A percentile compares a stretch with the other conserved stretches of the same genome.
Evolutionary conservation across 768 basidiomycete genomes (phyloP).

Genomic region (Hericium coralloides): DNA sequence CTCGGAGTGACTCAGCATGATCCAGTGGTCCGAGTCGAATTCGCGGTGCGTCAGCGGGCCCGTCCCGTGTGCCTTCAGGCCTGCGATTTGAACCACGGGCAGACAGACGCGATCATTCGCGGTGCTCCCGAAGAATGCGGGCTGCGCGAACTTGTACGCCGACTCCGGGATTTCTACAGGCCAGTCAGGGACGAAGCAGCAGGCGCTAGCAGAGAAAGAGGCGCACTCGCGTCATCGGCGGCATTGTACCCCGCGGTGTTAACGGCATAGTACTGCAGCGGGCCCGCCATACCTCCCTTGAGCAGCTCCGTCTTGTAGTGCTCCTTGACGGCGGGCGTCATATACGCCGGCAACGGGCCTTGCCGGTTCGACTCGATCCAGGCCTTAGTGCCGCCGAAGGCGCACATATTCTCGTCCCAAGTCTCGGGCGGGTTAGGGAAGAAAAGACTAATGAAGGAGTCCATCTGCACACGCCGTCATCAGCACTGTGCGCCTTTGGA

Average conservation of each 20-base stretch:
- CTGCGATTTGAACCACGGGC: conserved; percentile 15
- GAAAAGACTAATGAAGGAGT: conserved; percentile 29
- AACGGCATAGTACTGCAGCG: conserved; percentile 28
- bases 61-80: conserved; percentile 20
- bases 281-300: conserved; percentile 23
- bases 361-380: conserved; percentile 2
- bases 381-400: conserved; percentile 26
- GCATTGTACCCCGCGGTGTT: conserved; percentile 15
- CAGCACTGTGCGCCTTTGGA: no score
- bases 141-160: conserved; percentile 22
- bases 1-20: conserved; percentile 24
- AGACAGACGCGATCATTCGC: conserved; percentile 27
- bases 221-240: conserved; percentile 27
- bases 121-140: conserved; percentile 28
- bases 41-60: conserved; percentile 22
- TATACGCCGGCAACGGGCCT: neutral
- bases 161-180: neutral
- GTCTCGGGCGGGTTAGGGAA: conserved; percentile 26
- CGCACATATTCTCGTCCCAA: conserved; percentile 28
- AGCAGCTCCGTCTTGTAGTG: conserved; percentile 19
- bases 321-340: conserved; percentile 15
- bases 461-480: conserved; percentile 19
- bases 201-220: neutral
- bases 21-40: conserved; percentile 32
- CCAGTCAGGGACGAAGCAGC: neutral